Percentiles rank a stretch among this genome's conserved stretches.
Conservation (phyloP, 352 stramenopile genomes). For the Globisporangium irregulare region DNA sequence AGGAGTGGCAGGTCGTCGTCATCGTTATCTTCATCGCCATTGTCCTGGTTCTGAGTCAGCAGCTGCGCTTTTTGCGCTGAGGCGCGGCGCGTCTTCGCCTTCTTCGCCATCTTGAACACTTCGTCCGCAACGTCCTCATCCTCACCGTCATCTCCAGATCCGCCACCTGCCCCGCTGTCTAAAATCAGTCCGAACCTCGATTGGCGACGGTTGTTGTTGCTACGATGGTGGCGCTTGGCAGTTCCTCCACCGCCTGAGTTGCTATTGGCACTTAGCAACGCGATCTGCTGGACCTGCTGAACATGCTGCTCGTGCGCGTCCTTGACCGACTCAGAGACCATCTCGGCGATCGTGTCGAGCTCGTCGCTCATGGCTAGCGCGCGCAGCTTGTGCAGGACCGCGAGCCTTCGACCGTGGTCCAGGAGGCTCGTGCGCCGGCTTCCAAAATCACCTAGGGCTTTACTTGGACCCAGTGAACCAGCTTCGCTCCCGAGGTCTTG, state of each 20-base stretch:
- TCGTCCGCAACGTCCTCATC: slow-evolving; percentile 23
- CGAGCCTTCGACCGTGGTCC: slow-evolving; percentile 16
- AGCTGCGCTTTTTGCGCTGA: slow-evolving; percentile 24
- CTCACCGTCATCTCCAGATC: slow-evolving; percentile 18
- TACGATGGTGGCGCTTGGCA: neutral
- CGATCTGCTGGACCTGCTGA: slow-evolving; percentile 17
- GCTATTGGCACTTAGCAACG: slow-evolving; percentile 7
- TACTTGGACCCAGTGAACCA: neutral
- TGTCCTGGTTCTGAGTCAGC: slow-evolving; percentile 14
- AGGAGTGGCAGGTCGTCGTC: slow-evolving; percentile 13
- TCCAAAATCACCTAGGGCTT: neutral
- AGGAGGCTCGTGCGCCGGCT: slow-evolving; percentile 9
- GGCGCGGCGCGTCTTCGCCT: slow-evolving; percentile 38
- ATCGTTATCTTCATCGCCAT: slow-evolving; percentile 15
- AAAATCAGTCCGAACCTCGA: neutral
- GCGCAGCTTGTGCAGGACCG: slow-evolving; percentile 21
- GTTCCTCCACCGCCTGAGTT: neutral
- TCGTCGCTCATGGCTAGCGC: slow-evolving; percentile 16
- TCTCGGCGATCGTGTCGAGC: slow-evolving; percentile 19
- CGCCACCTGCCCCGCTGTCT: slow-evolving; percentile 1
- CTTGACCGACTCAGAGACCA: slow-evolving; percentile 24
- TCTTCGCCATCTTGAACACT: slow-evolving; percentile 38
- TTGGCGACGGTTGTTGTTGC: neutral
- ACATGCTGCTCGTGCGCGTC: slow-evolving; percentile 28
- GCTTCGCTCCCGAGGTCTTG: neutral